Evolutionary conservation across 208 protist genomes (phyloP).

Genomic region (Trypanosoma brucei): DNA sequence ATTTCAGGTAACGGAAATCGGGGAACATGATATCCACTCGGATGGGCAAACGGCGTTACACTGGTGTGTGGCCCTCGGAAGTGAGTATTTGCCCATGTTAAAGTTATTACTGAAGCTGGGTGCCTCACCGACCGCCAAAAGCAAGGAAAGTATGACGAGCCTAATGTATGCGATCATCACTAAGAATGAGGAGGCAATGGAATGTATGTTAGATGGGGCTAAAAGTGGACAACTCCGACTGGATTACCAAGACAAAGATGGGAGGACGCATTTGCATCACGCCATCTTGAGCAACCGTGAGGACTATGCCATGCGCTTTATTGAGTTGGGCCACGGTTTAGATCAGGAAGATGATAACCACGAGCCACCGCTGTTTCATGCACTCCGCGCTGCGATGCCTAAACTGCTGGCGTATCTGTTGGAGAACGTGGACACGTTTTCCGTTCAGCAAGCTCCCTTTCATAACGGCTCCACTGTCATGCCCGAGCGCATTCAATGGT

Average conservation of each 20-base stretch:
- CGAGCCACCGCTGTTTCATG: conserved; percentile 52
- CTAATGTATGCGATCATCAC: conserved; percentile 83
- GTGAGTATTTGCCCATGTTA: conserved; percentile 64
- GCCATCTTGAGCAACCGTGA: conserved; percentile 64
- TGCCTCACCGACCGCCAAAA: conserved; percentile 62
- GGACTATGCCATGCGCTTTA: conserved; percentile 48
- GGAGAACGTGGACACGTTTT: conserved; percentile 51
- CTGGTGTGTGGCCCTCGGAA: conserved; percentile 74
- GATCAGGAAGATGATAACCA: conserved; percentile 72
- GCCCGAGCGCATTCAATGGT: conserved; percentile 73
- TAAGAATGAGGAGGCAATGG: conserved; percentile 45
- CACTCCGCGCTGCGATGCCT: conserved; percentile 59
- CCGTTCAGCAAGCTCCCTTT: conserved; percentile 72
- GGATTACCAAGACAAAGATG: conserved; percentile 54
- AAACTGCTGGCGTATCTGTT: conserved; percentile 40
- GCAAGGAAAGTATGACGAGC: conserved; percentile 67
- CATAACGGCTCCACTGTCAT: conserved; percentile 76
- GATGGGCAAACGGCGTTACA: conserved; percentile 74
- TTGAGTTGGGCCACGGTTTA: conserved; percentile 56
- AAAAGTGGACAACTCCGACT: conserved; percentile 43
- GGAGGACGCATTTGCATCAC: conserved; percentile 65
- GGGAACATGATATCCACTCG: conserved; percentile 43
- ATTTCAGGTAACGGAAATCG: conserved; percentile 50
- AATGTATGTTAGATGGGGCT: conserved; percentile 44
- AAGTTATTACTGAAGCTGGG: conserved; percentile 60